Percentiles rank a stretch among this genome's conserved stretches.
These are phyloP conservation scores for Tetragonia tetragonoides DNA, from an alignment of 148 eudicot genomes.

Conservation along the genomic window DNA sequence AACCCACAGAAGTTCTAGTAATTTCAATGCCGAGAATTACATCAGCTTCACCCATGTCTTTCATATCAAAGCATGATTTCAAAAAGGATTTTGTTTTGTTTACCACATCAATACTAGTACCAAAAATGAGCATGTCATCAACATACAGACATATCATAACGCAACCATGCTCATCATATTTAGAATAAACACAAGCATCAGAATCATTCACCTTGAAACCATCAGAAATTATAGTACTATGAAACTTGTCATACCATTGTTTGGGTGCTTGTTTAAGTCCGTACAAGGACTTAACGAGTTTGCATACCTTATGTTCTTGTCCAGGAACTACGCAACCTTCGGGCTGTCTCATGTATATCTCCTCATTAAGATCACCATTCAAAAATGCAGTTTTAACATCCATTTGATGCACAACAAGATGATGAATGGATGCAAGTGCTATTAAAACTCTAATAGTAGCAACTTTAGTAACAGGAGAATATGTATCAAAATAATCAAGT, in stretches of 20 bases:
- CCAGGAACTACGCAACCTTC: background rate
- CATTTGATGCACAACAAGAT: background rate
- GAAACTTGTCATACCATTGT: constrained; percentile 2
- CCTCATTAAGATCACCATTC: background rate
- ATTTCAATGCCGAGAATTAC: background rate
- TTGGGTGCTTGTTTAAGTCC: background rate
- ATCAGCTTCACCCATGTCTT: background rate
- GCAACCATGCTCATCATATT: background rate
- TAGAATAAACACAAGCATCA: background rate
- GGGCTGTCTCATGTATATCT: background rate
- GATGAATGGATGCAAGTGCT: background rate
- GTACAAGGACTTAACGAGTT: background rate
- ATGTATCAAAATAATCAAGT: too few relatives aligned
- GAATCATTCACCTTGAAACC: background rate
- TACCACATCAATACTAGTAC: background rate
- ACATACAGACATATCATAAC: background rate
- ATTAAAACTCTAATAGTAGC: background rate
- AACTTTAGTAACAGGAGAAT: too few relatives aligned
- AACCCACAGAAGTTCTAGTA: background rate
- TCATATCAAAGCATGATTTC: background rate
- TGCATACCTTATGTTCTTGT: background rate
- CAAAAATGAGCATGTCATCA: background rate
- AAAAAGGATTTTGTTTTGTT: background rate
- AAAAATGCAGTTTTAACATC: background rate
- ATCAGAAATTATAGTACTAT: background rate